Evolutionary conservation across 129 eudicot genomes (phyloP).

Genomic region (Oenanthe sinensis): DNA sequence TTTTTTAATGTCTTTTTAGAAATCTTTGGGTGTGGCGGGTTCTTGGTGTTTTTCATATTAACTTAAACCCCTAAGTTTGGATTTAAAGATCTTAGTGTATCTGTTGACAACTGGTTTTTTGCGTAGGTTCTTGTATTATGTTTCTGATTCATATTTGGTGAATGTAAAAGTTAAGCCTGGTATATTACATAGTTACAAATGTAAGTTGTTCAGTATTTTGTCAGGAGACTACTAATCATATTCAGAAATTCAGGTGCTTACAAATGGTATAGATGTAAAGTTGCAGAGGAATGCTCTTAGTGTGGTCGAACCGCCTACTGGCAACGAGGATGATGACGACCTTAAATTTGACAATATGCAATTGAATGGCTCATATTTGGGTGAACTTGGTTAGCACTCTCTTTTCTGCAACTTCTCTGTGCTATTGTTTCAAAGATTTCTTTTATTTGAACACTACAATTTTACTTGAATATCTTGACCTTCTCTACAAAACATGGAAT

Average conservation of each 20-base stretch:
- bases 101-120: background rate
- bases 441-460: background rate
- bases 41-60: too few species aligned
- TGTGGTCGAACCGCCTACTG: conserved; percentile 81
- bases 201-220: background rate
- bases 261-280: conserved; percentile 90
- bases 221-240: background rate
- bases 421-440: background rate
- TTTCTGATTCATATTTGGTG: background rate
- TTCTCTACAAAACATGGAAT: background rate
- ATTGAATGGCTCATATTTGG: conserved; percentile 60
- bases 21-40: too few species aligned
- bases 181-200: background rate
- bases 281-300: conserved; percentile 84
- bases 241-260: conserved; percentile 51
- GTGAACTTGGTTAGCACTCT: conserved; percentile 24
- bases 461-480: background rate
- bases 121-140: background rate
- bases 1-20: too few species aligned
- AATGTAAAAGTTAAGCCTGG: background rate
- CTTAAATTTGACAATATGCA: conserved; percentile 58
- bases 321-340: conserved; percentile 82
- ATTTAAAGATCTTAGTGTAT: too few species aligned
- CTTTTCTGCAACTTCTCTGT: background rate
- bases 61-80: too few species aligned